Conservation (phyloP, 1,139 yeast species). For the Taphrina sp. region DNA sequence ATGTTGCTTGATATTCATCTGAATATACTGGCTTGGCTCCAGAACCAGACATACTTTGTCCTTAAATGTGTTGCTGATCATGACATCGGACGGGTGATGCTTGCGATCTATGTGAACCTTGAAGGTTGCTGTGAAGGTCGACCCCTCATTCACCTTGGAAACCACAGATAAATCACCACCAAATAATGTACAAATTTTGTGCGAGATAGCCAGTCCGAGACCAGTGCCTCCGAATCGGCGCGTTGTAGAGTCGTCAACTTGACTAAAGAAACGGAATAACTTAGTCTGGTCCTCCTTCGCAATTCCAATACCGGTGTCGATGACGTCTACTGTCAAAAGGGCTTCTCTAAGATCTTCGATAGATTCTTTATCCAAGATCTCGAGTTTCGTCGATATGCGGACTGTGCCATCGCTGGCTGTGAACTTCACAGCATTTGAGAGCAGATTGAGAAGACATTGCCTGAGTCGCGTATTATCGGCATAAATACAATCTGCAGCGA, state of each 20-base stretch:
- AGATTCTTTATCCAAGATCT: slow-evolving; percentile 33
- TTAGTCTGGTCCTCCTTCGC: slow-evolving; percentile 61
- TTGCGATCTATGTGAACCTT: not conserved
- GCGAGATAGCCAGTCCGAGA: slow-evolving; percentile 47
- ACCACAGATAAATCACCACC: slow-evolving; percentile 21
- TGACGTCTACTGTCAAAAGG: slow-evolving; percentile 62
- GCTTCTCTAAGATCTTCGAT: slow-evolving; percentile 5
- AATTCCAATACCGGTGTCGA: slow-evolving; percentile 65
- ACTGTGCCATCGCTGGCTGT: slow-evolving; percentile 68
- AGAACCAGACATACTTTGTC: slow-evolving; percentile 15
- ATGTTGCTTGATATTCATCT: slow-evolving; percentile 4
- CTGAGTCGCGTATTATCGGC: slow-evolving; percentile 86
- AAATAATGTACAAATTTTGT: slow-evolving; percentile 15
- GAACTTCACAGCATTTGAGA: slow-evolving; percentile 80
- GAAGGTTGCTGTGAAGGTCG: slow-evolving; percentile 23
- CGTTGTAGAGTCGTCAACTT: slow-evolving; percentile 60
- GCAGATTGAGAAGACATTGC: slow-evolving; percentile 83
- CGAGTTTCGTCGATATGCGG: slow-evolving; percentile 39
- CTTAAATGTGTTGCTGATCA: not conserved
- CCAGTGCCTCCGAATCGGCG: slow-evolving; percentile 63
- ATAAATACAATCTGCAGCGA: slow-evolving; percentile 59
- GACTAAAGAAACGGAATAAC: slow-evolving; percentile 62
- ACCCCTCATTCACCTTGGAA: slow-evolving; percentile 15
- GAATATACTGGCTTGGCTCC: slow-evolving; percentile 6
- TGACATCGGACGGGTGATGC: slow-evolving; percentile 5